phyloP scores from a whole-genome alignment of 2,329 filamentous ascomycete genomes.

The Sporothrix inflata region DNA sequence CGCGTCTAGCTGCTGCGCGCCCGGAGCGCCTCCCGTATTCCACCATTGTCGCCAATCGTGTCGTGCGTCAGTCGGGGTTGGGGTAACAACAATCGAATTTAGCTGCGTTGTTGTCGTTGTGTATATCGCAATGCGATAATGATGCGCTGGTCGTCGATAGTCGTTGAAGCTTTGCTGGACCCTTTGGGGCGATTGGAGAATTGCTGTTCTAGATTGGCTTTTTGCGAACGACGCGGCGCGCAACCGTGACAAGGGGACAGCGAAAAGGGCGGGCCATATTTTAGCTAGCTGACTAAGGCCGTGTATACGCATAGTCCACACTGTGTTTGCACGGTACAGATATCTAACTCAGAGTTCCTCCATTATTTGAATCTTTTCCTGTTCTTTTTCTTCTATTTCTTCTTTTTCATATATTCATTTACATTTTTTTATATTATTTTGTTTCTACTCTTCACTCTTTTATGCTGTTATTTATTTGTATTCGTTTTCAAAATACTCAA shows the following conservation, averaged over 20 bases:
- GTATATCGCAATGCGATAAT: no score
- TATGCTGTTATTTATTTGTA: neutral
- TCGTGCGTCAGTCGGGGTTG: neutral
- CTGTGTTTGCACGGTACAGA: neutral
- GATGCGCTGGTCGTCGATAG: neutral
- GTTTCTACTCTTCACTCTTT: no score
- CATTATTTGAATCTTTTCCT: neutral
- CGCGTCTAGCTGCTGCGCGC: conserved; percentile 50
- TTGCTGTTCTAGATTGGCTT: neutral
- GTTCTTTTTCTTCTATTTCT: neutral
- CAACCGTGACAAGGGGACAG: neutral
- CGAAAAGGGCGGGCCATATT: neutral
- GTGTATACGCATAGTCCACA: neutral
- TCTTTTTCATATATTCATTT: neutral
- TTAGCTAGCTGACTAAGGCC: neutral
- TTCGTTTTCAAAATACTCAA: neutral
- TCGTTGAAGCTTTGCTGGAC: neutral
- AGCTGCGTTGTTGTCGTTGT: neutral
- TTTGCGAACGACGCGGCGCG: neutral
- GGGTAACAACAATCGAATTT: neutral
- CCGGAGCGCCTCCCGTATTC: conserved; percentile 46
- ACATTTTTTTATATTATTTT: neutral
- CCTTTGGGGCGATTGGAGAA: neutral
- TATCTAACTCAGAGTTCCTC: no score
- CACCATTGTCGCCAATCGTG: conserved; percentile 28